phyloP scores from a whole-genome alignment of 2,329 filamentous ascomycete species.

The Penicillium sp. region DNA sequence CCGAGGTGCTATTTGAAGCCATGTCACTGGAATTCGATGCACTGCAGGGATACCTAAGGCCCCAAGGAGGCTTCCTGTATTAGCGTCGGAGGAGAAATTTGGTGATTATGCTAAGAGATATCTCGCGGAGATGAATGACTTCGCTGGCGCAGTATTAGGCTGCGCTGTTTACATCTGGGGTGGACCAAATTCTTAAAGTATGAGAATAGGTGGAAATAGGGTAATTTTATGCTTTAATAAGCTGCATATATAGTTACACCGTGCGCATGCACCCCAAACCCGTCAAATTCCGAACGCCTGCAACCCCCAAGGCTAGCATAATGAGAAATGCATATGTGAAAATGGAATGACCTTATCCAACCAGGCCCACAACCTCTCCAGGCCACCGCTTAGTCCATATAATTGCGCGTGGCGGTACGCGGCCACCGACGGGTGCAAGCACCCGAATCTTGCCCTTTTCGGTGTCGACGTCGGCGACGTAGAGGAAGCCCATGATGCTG shows the following conservation, averaged over 20 bases:
- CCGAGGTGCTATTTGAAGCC: too few relatives aligned
- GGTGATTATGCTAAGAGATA: too few relatives aligned
- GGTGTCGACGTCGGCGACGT: slow-evolving; percentile 86
- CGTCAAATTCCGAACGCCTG: not conserved
- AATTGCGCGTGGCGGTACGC: slow-evolving; percentile 72
- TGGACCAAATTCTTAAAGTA: not conserved
- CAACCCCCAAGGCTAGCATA: not conserved
- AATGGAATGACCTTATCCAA: slow-evolving; percentile 46
- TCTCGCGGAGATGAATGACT: too few relatives aligned
- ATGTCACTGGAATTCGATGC: too few relatives aligned
- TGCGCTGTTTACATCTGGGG: too few relatives aligned
- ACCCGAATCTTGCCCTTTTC: slow-evolving; percentile 75
- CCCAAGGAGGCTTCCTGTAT: too few relatives aligned
- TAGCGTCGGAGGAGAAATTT: too few relatives aligned
- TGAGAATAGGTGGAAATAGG: not conserved
- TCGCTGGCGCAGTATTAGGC: too few relatives aligned
- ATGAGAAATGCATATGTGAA: slow-evolving; percentile 2
- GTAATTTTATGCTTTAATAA: not conserved
- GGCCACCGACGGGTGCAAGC: slow-evolving; percentile 75
- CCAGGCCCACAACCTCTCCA: slow-evolving; percentile 72
- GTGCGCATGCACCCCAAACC: not conserved
- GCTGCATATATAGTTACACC: slow-evolving; percentile 1
- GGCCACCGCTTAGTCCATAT: slow-evolving; percentile 78
- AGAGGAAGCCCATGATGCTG: slow-evolving; percentile 86
- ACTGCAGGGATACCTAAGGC: too few relatives aligned